phyloP scores from a whole-genome alignment of 2,329 filamentous ascomycete genomes.

The Berkeleyomyces rouxiae region DNA sequence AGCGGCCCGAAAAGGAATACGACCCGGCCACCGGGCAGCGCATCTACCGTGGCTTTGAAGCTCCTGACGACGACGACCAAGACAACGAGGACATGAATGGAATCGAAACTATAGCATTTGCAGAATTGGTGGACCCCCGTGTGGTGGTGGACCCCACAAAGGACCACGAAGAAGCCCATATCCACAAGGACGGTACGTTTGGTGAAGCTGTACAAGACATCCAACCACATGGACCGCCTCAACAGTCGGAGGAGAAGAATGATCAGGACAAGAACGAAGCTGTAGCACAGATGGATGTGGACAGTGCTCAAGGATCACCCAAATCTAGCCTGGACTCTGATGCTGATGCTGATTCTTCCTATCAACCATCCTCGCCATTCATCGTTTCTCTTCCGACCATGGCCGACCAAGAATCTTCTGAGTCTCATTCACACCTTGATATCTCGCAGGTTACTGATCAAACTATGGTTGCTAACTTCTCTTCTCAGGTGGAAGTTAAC shows the following conservation, averaged over 20 bases:
- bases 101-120: conserved; percentile 39
- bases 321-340: background rate
- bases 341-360: background rate
- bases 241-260: background rate
- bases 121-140: conserved; percentile 51
- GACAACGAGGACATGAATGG: conserved; percentile 36
- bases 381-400: background rate
- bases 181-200: background rate
- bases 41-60: conserved; percentile 56
- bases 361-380: background rate
- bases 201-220: background rate
- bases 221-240: background rate
- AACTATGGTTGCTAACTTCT: background rate
- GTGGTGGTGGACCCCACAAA: conserved; percentile 22
- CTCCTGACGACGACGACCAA: conserved; percentile 45
- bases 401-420: background rate
- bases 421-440: background rate
- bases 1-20: conserved; percentile 39
- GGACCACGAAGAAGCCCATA: background rate
- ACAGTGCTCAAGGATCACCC: background rate
- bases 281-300: background rate
- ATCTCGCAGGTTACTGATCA: background rate
- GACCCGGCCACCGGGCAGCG: conserved; percentile 54
- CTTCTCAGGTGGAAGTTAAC: conserved; percentile 1
- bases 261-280: background rate